These are phyloP conservation scores for Crithidia thermophila DNA, from an alignment of 208 protist genomes.

Conservation along the genomic window DNA sequence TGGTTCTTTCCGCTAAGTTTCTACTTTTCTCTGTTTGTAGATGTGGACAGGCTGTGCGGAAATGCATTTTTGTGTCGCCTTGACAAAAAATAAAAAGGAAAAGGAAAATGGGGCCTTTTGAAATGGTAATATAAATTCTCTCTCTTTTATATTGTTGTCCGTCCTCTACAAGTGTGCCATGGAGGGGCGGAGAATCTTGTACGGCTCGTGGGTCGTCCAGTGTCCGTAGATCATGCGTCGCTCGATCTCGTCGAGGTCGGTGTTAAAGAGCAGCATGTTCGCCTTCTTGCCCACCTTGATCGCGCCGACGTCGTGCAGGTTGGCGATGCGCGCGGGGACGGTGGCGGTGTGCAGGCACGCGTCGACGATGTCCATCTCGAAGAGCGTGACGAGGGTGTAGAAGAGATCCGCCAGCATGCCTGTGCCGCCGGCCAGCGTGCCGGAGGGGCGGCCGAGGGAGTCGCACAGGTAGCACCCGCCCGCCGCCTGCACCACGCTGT, in stretches of 20 bases:
- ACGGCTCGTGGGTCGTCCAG: conserved; percentile 47
- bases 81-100: too few species aligned
- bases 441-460: conserved; percentile 41
- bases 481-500: conserved; percentile 54
- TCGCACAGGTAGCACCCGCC: conserved; percentile 71
- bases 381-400: conserved; percentile 61
- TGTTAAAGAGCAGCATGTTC: conserved; percentile 65
- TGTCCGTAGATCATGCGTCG: conserved; percentile 53
- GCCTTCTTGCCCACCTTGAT: conserved; percentile 53
- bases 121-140: too few species aligned
- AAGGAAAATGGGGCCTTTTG: too few species aligned
- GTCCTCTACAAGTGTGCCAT: conserved; percentile 55
- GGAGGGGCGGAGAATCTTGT: conserved; percentile 52
- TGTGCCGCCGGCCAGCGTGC: conserved; percentile 64
- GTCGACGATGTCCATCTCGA: conserved; percentile 51
- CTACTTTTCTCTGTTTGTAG: background rate
- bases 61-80: background rate
- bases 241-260: conserved; percentile 56
- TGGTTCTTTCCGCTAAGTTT: too few species aligned
- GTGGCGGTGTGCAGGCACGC: conserved; percentile 64
- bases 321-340: conserved; percentile 60
- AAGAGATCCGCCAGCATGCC: conserved; percentile 67
- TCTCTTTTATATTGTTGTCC: conserved; percentile 1
- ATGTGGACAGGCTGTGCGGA: background rate
- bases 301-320: conserved; percentile 47